Evolutionary conservation across 306 rosid species (phyloP).

Genomic region (Quercus dentata): DNA sequence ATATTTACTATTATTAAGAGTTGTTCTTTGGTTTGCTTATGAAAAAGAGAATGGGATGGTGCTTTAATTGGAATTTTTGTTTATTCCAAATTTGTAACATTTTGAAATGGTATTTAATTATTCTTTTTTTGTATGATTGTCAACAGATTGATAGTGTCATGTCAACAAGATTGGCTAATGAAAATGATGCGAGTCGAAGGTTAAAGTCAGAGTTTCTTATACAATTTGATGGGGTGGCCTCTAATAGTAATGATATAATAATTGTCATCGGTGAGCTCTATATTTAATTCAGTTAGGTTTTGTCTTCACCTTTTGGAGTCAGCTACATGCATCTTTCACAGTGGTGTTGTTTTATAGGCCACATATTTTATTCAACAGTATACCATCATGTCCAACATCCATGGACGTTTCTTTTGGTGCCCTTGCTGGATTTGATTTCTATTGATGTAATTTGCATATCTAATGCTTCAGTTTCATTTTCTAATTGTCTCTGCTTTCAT

Average conservation of each 20-base stretch:
- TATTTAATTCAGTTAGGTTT: not conserved
- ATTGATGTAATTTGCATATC: not conserved
- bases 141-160: slow-evolving; percentile 90
- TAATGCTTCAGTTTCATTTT: not conserved
- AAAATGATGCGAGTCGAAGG: slow-evolving; percentile 94
- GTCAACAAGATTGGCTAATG: slow-evolving; percentile 84
- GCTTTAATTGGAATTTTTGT: not conserved
- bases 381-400: slow-evolving; percentile 6
- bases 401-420: not conserved
- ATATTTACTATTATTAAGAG: too few relatives aligned
- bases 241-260: slow-evolving; percentile 79
- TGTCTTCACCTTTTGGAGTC: slow-evolving; percentile 1
- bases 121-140: slow-evolving; percentile 5
- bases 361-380: slow-evolving; percentile 10
- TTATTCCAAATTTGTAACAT: not conserved
- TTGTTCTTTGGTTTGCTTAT: too few relatives aligned
- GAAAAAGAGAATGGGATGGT: not conserved
- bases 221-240: slow-evolving; percentile 97
- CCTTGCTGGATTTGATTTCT: not conserved
- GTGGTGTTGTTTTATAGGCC: not conserved
- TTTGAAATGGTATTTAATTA: not conserved
- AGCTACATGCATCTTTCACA: not conserved
- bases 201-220: slow-evolving; percentile 93
- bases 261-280: slow-evolving; percentile 82
- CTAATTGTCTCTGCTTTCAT: slow-evolving; percentile 12